Evolutionary conservation across 768 basidiomycete genomes (phyloP).

Genomic region (Saitozyma sp.): DNA sequence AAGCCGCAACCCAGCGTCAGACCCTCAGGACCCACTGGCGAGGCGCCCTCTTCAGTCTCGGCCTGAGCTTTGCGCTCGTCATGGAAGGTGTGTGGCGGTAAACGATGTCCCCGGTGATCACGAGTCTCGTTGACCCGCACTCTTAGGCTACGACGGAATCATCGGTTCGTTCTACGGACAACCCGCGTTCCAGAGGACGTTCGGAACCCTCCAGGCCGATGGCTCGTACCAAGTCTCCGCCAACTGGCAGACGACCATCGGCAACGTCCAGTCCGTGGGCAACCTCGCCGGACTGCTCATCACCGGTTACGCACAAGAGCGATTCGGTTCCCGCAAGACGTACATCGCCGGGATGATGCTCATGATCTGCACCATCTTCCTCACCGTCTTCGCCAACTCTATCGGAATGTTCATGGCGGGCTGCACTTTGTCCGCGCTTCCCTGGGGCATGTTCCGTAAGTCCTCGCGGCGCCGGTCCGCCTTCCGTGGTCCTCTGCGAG

Average conservation of each 20-base stretch:
- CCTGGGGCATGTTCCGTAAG: slow-evolving; percentile 20
- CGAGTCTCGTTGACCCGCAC: background rate
- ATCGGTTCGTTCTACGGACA: slow-evolving; percentile 24
- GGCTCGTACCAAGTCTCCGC: slow-evolving; percentile 37
- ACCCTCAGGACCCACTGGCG: slow-evolving; percentile 19
- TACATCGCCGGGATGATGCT: slow-evolving; percentile 20
- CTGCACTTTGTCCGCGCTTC: slow-evolving; percentile 1
- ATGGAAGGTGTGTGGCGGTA: slow-evolving; percentile 22
- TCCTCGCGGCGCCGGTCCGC: slow-evolving; percentile 2
- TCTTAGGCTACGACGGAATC: slow-evolving; percentile 15
- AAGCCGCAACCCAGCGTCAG: slow-evolving; percentile 5
- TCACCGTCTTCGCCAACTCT: slow-evolving; percentile 17
- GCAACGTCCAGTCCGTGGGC: slow-evolving; percentile 34
- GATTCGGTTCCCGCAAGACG: slow-evolving; percentile 22
- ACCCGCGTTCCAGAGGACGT: slow-evolving; percentile 14
- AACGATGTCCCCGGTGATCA: background rate
- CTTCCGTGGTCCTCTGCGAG: slow-evolving; percentile 15
- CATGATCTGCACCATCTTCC: slow-evolving; percentile 19
- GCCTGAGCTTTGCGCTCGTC: slow-evolving; percentile 14
- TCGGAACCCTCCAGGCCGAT: slow-evolving; percentile 10
- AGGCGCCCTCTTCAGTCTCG: slow-evolving; percentile 13
- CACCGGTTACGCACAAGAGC: slow-evolving; percentile 15
- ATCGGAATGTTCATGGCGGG: slow-evolving; percentile 20
- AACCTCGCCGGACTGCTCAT: slow-evolving; percentile 28
- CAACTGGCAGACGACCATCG: slow-evolving; percentile 39